phyloP scores from a whole-genome alignment of 768 basidiomycete genomes.

The Xanthoconium purpureum region DNA sequence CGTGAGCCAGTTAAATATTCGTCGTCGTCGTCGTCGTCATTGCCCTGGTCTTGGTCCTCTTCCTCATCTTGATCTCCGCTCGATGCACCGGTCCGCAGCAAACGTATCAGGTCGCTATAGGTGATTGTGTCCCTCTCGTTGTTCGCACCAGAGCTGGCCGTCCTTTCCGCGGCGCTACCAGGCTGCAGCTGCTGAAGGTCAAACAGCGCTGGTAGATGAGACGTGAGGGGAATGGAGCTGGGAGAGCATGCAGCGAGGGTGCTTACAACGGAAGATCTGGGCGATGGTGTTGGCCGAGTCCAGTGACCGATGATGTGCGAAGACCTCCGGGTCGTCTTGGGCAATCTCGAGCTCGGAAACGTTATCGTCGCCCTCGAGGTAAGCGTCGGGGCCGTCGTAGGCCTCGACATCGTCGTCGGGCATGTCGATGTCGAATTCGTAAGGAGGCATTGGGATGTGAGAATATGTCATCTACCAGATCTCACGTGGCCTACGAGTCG shows the following conservation, averaged over 20 bases:
- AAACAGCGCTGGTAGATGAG: slow-evolving; percentile 24
- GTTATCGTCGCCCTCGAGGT: slow-evolving; percentile 34
- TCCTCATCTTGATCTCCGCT: slow-evolving; percentile 39
- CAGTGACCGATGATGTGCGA: background rate
- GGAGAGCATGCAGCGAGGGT: background rate
- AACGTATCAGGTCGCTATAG: slow-evolving; percentile 25
- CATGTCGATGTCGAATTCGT: slow-evolving; percentile 21
- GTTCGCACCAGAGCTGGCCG: background rate
- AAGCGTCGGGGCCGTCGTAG: slow-evolving; percentile 35
- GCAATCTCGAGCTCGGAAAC: slow-evolving; percentile 34
- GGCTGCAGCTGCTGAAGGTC: slow-evolving; percentile 25
- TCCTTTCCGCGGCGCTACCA: slow-evolving; percentile 10
- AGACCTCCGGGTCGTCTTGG: slow-evolving; percentile 18
- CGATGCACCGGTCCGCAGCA: slow-evolving; percentile 12
- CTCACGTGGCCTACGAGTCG: background rate
- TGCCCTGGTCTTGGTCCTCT: slow-evolving; percentile 40
- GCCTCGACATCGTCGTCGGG: slow-evolving; percentile 29
- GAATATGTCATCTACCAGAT: slow-evolving; percentile 1
- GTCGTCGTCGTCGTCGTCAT: slow-evolving; percentile 35
- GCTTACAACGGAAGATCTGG: slow-evolving; percentile 32
- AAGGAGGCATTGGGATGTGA: slow-evolving; percentile 16
- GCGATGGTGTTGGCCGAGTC: slow-evolving; percentile 10
- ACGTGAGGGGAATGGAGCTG: slow-evolving; percentile 1
- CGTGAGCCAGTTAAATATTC: slow-evolving; percentile 21
- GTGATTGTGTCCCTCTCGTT: slow-evolving; percentile 14